These are phyloP conservation scores for Sclerotinia glacialis DNA, from an alignment of 2,329 filamentous ascomycete genomes.

Conservation along the genomic window DNA sequence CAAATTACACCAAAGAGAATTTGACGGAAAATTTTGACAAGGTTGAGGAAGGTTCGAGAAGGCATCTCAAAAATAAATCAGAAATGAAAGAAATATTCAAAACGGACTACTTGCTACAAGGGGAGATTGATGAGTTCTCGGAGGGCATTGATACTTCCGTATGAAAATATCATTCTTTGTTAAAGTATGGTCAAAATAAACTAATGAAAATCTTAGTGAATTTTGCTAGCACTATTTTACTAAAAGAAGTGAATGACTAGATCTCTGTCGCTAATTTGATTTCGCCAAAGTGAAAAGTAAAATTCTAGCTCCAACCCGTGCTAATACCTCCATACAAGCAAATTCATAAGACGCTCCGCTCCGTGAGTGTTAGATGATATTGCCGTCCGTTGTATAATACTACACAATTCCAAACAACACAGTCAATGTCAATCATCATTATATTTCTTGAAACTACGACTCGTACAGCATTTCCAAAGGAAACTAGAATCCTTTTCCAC, in stretches of 20 bases:
- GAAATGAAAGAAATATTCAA: not conserved
- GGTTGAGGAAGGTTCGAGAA: not conserved
- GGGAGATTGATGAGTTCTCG: no score
- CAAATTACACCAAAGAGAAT: no score
- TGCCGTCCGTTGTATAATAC: not conserved
- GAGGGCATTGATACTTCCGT: no score
- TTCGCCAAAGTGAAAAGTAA: not conserved
- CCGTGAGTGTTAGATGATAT: not conserved
- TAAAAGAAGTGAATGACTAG: not conserved
- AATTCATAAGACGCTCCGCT: not conserved
- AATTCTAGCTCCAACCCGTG: not conserved
- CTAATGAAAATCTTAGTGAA: no score
- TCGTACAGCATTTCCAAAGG: no score
- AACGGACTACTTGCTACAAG: no score
- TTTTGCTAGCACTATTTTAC: not conserved
- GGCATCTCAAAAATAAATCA: not conserved
- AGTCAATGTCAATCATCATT: no score
- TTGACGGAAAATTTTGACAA: not conserved
- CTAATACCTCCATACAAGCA: not conserved
- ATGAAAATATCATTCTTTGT: no score
- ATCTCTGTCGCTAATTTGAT: not conserved
- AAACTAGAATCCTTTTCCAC: accelerated
- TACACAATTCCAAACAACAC: not conserved
- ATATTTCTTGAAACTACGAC: no score
- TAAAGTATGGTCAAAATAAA: no score